Percentiles rank a stretch among this genome's conserved stretches.
Conservation (phyloP, 257 asterid species). For the Primulina eburnea region DNA sequence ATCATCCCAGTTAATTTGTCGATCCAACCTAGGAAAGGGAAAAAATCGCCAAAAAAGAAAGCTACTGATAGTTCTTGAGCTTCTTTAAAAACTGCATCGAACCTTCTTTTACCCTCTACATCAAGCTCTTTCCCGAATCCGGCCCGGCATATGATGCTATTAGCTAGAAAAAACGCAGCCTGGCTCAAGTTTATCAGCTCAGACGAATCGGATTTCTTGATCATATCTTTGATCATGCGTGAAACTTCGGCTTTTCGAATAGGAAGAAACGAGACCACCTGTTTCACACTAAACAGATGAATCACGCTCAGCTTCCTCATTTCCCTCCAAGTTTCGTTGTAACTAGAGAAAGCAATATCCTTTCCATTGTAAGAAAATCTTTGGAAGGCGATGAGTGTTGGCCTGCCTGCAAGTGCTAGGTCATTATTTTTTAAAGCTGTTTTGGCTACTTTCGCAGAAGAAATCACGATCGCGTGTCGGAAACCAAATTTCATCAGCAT, state of each 20-base stretch:
- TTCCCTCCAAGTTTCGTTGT: background rate
- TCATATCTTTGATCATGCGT: slow-evolving; percentile 10
- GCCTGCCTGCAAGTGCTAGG: slow-evolving; percentile 13
- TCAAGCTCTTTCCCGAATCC: slow-evolving; percentile 21
- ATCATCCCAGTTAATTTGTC: slow-evolving; percentile 19
- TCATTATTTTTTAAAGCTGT: slow-evolving; percentile 6
- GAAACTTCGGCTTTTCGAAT: slow-evolving; percentile 13
- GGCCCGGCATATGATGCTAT: slow-evolving; percentile 5
- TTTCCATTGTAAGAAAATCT: slow-evolving; percentile 7
- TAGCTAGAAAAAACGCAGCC: background rate
- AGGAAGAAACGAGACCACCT: background rate
- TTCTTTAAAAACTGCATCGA: slow-evolving; percentile 7
- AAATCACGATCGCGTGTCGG: background rate
- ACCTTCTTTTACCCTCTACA: background rate
- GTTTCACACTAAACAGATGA: slow-evolving; percentile 7
- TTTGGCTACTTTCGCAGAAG: slow-evolving; percentile 5
- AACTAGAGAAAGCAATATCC: slow-evolving; percentile 1
- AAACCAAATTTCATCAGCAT: background rate
- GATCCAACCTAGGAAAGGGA: slow-evolving; percentile 25
- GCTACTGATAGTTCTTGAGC: slow-evolving; percentile 9
- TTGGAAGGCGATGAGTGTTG: background rate
- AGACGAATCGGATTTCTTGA: background rate
- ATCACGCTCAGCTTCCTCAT: background rate
- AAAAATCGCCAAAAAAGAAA: slow-evolving; percentile 16
- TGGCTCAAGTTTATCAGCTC: slow-evolving; percentile 9